A percentile compares a stretch with the other conserved stretches of the same genome.
Evolutionary conservation across 1,284 basidiomycete genomes (phyloP).

Genomic region (Ustilago vetiveriae): DNA sequence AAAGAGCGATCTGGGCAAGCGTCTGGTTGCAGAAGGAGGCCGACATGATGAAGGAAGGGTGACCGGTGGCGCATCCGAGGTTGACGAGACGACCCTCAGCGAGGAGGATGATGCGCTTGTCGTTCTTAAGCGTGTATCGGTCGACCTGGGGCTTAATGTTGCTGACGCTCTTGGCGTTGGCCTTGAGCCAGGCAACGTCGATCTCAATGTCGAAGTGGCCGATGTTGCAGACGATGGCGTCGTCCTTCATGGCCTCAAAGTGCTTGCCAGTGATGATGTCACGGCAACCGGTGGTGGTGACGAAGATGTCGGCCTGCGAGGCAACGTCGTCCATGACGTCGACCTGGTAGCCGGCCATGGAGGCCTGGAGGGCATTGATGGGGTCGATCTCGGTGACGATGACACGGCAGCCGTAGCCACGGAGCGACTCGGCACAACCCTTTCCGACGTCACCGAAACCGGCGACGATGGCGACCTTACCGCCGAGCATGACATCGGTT

Average conservation of each 20-base stretch:
- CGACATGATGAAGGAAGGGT: slow-evolving; percentile 90
- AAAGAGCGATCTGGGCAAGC: slow-evolving; percentile 97
- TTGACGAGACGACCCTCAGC: slow-evolving; percentile 99
- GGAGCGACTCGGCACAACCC: slow-evolving; percentile 97
- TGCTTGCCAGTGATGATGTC: slow-evolving; percentile 96
- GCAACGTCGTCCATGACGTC: slow-evolving; percentile 98
- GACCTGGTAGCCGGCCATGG: slow-evolving; percentile 99
- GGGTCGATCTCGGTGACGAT: slow-evolving; percentile 98
- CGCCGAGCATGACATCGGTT: slow-evolving; percentile 99
- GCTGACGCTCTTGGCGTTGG: slow-evolving; percentile 81
- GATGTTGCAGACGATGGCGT: slow-evolving; percentile 99
- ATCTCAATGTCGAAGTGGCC: slow-evolving; percentile 99
- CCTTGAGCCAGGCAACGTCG: slow-evolving; percentile 98
- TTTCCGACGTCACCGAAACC: slow-evolving; percentile 99
- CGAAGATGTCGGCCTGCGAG: slow-evolving; percentile 86
- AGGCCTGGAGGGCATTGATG: slow-evolving; percentile 99
- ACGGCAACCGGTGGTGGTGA: slow-evolving; percentile 98
- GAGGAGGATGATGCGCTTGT: slow-evolving; percentile 88
- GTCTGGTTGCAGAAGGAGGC: slow-evolving; percentile 99
- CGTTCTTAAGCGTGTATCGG: slow-evolving; percentile 83
- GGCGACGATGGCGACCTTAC: slow-evolving; percentile 98
- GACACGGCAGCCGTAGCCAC: slow-evolving; percentile 95
- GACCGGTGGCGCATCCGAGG: slow-evolving; percentile 79
- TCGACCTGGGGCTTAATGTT: slow-evolving; percentile 99
- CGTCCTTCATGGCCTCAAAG: slow-evolving; percentile 94